These are phyloP conservation scores for Olyra latifolia DNA, from an alignment of 176 grass and related monocot genomes.

Conservation along the genomic window DNA sequence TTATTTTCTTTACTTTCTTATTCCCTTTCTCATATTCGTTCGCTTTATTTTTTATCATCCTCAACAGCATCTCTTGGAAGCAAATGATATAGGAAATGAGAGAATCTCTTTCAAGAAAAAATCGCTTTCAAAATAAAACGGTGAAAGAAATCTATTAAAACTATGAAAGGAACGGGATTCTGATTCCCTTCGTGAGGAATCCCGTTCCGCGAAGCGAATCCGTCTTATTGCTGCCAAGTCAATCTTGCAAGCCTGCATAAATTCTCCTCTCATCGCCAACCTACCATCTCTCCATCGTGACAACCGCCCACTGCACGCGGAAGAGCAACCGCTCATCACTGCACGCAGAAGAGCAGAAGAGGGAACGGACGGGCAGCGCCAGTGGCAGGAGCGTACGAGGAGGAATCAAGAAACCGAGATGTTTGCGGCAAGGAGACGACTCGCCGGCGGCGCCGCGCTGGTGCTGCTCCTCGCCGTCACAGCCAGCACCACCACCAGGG, in stretches of 20 bases:
- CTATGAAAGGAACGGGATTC: too few species aligned
- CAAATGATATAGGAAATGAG: too few species aligned
- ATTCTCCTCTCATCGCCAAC: constrained; percentile 15
- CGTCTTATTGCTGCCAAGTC: constrained; percentile 28
- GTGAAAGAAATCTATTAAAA: too few species aligned
- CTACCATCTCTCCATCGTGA: constrained; percentile 11
- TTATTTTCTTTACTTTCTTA: too few species aligned
- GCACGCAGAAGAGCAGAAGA: not conserved
- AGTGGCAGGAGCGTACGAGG: not conserved
- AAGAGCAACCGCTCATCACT: not conserved
- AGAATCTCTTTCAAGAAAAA: too few species aligned
- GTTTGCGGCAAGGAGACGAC: not conserved
- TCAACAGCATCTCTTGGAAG: too few species aligned
- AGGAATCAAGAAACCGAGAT: not conserved
- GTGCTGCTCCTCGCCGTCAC: constrained; percentile 20
- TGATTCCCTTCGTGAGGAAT: too few species aligned
- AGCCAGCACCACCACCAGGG: not conserved
- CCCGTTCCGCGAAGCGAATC: too few species aligned
- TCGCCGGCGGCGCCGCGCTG: constrained; percentile 20
- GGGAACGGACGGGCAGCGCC: not conserved
- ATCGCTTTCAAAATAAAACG: too few species aligned
- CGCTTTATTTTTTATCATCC: too few species aligned
- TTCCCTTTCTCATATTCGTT: too few species aligned
- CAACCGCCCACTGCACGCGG: constrained; percentile 28
- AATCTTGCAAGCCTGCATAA: constrained; percentile 27